Conservation (phyloP, 371 early-diverging fungal genomes). For the Rhizomucor miehei region DNA sequence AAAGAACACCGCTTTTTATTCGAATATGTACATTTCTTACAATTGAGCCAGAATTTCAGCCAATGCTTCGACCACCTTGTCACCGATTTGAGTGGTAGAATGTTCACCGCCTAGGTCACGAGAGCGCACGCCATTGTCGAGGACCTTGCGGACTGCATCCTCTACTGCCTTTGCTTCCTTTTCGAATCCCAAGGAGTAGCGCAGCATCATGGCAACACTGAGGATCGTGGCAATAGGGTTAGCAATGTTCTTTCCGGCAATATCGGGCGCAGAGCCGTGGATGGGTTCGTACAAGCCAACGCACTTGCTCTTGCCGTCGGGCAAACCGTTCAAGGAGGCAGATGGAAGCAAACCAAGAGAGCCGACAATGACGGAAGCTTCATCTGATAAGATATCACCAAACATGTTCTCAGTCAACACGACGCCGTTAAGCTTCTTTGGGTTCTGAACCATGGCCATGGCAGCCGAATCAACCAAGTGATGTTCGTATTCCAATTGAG, state of each 20-base stretch:
- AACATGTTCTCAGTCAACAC: conserved; percentile 98
- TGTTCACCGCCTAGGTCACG: conserved; percentile 86
- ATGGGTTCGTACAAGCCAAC: conserved; percentile 96
- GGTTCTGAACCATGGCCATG: conserved; percentile 94
- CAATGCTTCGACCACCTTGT: conserved; percentile 80
- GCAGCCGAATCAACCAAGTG: conserved; percentile 95
- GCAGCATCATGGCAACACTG: conserved; percentile 89
- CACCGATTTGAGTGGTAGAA: conserved; percentile 84
- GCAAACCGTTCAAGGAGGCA: conserved; percentile 86
- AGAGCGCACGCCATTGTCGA: conserved; percentile 86
- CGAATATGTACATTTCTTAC: conserved; percentile 3
- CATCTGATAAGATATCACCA: conserved; percentile 96
- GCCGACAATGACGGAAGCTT: conserved; percentile 94
- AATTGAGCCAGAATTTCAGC: conserved; percentile 50
- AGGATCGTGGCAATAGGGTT: conserved; percentile 98
- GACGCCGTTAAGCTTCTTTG: conserved; percentile 88
- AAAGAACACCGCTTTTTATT: not conserved
- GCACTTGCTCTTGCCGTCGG: conserved; percentile 67
- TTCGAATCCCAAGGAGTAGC: conserved; percentile 89
- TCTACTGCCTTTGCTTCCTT: conserved; percentile 88
- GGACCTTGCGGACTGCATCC: conserved; percentile 87
- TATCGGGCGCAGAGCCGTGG: conserved; percentile 98
- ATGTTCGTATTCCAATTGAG: conserved; percentile 77
- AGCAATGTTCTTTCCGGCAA: conserved; percentile 93
- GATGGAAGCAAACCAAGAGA: conserved; percentile 92